These are phyloP conservation scores for Dictyostelium discoideum DNA, from an alignment of 78 protist genomes.

Conservation along the genomic window DNA sequence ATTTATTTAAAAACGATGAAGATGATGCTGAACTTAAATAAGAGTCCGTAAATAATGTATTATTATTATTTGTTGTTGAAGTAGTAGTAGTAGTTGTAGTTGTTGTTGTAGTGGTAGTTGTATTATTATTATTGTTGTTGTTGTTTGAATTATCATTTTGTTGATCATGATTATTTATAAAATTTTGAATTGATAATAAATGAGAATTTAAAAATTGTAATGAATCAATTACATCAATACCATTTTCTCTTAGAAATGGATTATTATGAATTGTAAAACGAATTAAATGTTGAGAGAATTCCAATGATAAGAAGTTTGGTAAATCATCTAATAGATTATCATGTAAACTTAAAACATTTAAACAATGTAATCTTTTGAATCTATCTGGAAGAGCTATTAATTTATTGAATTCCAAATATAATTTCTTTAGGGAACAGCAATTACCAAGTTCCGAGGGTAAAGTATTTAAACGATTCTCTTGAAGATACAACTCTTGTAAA, in stretches of 20 bases:
- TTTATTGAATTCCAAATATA: conserved; percentile 53
- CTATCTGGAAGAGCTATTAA: conserved; percentile 3
- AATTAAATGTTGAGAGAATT: conserved; percentile 41
- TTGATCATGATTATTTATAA: background rate
- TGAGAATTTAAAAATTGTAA: conserved; percentile 1
- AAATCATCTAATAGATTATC: conserved; percentile 53
- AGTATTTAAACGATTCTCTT: conserved; percentile 58
- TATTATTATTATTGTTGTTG: background rate
- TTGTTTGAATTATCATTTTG: background rate
- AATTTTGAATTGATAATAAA: background rate
- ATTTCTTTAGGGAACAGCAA: conserved; percentile 1
- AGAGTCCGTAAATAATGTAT: background rate
- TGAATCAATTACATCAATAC: background rate
- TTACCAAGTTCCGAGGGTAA: conserved; percentile 42
- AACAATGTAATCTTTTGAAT: background rate
- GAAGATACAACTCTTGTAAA: conserved; percentile 27
- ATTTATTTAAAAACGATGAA: background rate
- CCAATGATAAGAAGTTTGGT: conserved; percentile 21
- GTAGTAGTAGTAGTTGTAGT: background rate
- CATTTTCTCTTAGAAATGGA: conserved; percentile 14
- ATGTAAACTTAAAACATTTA: conserved; percentile 57
- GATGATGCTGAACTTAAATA: background rate
- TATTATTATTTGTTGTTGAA: background rate
- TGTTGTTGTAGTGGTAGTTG: background rate
- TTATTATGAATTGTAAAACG: conserved; percentile 57